Conservation (phyloP, 495 filamentous ascomycete species). For the Hyaloscypha bicolor region DNA sequence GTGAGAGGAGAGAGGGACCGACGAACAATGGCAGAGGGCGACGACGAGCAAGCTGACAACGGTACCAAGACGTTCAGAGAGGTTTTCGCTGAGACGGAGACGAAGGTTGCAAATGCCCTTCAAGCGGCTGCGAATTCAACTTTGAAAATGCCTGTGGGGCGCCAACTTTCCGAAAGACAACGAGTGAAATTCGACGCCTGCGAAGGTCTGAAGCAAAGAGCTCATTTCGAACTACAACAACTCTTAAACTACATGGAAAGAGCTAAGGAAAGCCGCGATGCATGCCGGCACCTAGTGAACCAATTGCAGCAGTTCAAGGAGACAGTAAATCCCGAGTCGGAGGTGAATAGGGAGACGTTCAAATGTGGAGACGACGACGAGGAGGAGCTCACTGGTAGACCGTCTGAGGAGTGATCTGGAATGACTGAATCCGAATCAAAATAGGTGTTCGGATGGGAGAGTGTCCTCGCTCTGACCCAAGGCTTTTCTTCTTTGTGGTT, state of each 20-base stretch:
- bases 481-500: too few relatives aligned
- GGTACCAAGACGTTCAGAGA: constrained; percentile 14
- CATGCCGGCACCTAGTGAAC: constrained; percentile 18
- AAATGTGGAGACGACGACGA: constrained; percentile 3
- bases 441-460: too few relatives aligned
- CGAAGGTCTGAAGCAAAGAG: not conserved
- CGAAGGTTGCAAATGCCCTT: constrained; percentile 12
- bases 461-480: not conserved
- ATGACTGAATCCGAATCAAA: not conserved
- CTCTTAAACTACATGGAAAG: not conserved
- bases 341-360: constrained; percentile 16
- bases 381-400: not conserved
- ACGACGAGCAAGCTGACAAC: constrained; percentile 26
- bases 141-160: constrained; percentile 10
- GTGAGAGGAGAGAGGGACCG: constrained; percentile 27
- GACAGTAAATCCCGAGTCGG: constrained; percentile 14
- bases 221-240: not conserved
- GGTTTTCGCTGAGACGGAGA: constrained; percentile 29
- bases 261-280: constrained; percentile 2
- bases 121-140: constrained; percentile 22
- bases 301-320: constrained; percentile 20
- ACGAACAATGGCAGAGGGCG: constrained; percentile 26
- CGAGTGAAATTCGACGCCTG: not conserved
- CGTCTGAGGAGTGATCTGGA: not conserved
- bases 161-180: not conserved